Conservation (phyloP, 306 rosid species). For the Quillaja saponaria region DNA sequence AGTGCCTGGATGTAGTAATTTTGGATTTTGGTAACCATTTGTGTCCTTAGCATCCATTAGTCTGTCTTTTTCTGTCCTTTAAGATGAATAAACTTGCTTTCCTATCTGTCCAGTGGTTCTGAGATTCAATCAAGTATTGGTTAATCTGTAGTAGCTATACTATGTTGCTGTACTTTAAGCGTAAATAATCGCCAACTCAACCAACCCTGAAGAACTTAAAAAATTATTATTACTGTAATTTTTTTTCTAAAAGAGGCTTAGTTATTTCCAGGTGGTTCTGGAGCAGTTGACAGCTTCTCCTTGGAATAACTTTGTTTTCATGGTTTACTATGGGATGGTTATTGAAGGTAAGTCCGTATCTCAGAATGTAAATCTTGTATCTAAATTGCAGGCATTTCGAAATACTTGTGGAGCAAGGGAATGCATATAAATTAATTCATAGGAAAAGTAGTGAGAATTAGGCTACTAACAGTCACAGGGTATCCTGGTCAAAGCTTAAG, state of each 20-base stretch:
- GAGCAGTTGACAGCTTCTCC: conserved; percentile 92
- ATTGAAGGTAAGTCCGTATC: conserved; percentile 70
- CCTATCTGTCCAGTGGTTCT: neutral
- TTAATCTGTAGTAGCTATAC: neutral
- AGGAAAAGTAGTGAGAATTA: conserved; percentile 19
- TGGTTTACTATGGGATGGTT: conserved; percentile 76
- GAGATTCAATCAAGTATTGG: neutral
- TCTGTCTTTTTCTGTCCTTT: neutral
- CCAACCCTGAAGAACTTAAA: neutral
- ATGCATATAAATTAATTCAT: conserved; percentile 15
- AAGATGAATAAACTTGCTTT: neutral
- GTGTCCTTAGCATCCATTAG: conserved; percentile 14
- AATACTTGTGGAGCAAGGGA: conserved; percentile 21
- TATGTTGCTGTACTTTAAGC: neutral
- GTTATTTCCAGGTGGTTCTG: conserved; percentile 66
- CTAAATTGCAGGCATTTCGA: conserved; percentile 26
- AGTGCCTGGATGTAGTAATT: conserved; percentile 12
- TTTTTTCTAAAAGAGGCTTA: neutral
- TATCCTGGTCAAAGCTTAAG: conserved; percentile 27
- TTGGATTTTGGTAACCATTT: conserved; percentile 2
- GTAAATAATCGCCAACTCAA: conserved; percentile 5
- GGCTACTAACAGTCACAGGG: neutral
- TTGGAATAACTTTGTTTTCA: conserved; percentile 79
- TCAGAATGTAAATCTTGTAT: conserved; percentile 18
- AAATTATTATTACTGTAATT: no score